Base-by-base conservation (phyloP, 345 rosid species). In the Eucalyptus marginata region DNA sequence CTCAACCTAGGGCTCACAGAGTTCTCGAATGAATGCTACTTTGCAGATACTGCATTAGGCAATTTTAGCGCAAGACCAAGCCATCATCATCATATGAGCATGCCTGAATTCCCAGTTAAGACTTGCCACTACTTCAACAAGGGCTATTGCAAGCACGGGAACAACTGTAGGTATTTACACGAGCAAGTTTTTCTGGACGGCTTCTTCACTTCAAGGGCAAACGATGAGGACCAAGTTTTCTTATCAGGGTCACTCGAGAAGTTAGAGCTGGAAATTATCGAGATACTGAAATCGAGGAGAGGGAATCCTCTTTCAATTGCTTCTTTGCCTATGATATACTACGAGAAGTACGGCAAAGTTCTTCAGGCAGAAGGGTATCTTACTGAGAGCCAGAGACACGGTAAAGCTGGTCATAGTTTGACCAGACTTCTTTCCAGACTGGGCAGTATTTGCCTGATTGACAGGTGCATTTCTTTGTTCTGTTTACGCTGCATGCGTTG, bases 281-380 rank as follows among this genome's bases (percentile, higher is more conserved):
- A 95, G 86, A 93, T 95, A n/a, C 49, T 95, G 91, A 94, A 92
- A 92, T 91, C 91, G 9, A 92, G 92, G 87, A 93, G 93, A 90
- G 97, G 96, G 52, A 89, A 88, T 87, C 97, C 97, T 27, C 90
- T 95, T 87, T 94, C 97, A 7, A 95, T 94, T 64, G 97, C 97
- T 24, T 94, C 96, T 17, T 88, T 95, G 88, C 97, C 97, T 25
- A 90, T 93, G 96, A 86, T 94, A 6, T 95, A 95, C 83, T 94
- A 93, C 52, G 97, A 94, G 83, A 95, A 92, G 59, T 95, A 92
- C 62, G 95, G 96, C 8, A 95, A 92, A 91, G 91, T 92, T 84
- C 95, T 95, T 88, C 97, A 93, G 87, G 96, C 95, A 9, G 96
- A 95, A 12, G 96, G 97, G 27, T 95, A 95, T 88, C 96, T 95